Evolutionary conservation across 2,329 filamentous ascomycete genomes (phyloP), one percentile per base, ranked within the genome.

Genomic region (Cladosporium sp.): DNA sequence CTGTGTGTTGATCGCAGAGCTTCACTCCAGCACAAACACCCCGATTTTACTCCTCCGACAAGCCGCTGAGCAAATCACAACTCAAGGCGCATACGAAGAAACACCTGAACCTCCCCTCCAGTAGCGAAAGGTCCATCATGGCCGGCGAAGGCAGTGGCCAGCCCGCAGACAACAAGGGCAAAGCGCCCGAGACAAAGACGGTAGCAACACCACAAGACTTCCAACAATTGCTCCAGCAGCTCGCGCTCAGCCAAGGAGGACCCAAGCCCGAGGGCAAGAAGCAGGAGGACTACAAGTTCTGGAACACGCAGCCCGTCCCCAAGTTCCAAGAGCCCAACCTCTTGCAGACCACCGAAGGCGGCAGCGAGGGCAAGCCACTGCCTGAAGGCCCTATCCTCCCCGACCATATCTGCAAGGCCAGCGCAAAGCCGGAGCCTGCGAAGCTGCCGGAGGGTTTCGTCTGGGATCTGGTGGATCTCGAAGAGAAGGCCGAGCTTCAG

Each of bases 271-370:
- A 76, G 65, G 74, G 74, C 66, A 77, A 77, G 62, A 69, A 73
- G 28, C 75, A 71, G 10, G 72, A 76, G 61, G 74, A 75, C 66
- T 97, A 98, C 85, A 97, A 96, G 80, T 99, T 99, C 82, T 99
- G 95, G 95, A 89, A 92, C 78, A 99, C 95, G 56, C 95, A 99
- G 79, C 95, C 95, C 0, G 95, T 99, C 66, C 91, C 91, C 60
- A 89, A 89, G 74, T 97, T 98, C 75, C 89, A 86, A 73, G 74
- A 75, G 66, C 71, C 72, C 21, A 73, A 75, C 70, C 68, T 76
- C 49, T 70, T 76, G 29, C 75, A 75, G 65, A 74, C 71, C 21
- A 76, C 74, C 8, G 72, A 69, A n/a, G 83, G 66, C 72, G 80
- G 83, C 66, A 81, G 84, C 69, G 76, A 80, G 44, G 56, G 56